phyloP scores from a whole-genome alignment of 345 rosid species.

The Sisymbrium irio region DNA sequence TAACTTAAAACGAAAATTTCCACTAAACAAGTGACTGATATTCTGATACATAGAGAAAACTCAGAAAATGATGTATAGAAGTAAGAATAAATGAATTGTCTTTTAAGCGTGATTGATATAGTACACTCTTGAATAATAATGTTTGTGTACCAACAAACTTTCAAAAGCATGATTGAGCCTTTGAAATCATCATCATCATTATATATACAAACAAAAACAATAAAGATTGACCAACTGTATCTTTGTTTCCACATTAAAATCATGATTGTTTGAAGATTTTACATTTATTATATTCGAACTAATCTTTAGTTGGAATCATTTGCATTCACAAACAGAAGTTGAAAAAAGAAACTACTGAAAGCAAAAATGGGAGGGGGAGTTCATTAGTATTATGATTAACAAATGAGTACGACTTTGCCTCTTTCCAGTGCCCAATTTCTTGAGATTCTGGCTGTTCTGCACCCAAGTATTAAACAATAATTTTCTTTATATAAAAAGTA shows the following conservation, averaged over 20 bases:
- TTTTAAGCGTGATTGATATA: background rate
- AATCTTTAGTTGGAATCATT: conserved; percentile 21
- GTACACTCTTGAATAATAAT: background rate
- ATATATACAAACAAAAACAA: conserved; percentile 1
- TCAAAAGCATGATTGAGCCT: conserved; percentile 1
- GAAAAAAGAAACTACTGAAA: background rate
- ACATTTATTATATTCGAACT: background rate
- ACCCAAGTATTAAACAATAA: conserved; percentile 15
- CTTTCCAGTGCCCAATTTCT: conserved; percentile 28
- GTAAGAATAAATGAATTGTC: background rate
- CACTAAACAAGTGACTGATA: background rate
- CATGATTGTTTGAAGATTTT: conserved; percentile 1
- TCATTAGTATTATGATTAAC: background rate
- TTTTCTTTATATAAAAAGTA: conserved; percentile 10
- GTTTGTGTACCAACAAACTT: background rate
- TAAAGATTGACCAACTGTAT: conserved; percentile 12
- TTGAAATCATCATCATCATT: background rate
- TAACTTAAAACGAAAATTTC: background rate
- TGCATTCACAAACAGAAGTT: conserved; percentile 18
- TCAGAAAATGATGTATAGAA: background rate
- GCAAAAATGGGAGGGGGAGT: background rate
- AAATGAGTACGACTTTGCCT: conserved; percentile 7
- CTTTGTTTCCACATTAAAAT: conserved; percentile 21
- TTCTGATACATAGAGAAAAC: background rate
- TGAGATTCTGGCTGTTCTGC: conserved; percentile 43